Conservation (phyloP, 1,284 basidiomycete species). For the Leccinum idahoense region DNA sequence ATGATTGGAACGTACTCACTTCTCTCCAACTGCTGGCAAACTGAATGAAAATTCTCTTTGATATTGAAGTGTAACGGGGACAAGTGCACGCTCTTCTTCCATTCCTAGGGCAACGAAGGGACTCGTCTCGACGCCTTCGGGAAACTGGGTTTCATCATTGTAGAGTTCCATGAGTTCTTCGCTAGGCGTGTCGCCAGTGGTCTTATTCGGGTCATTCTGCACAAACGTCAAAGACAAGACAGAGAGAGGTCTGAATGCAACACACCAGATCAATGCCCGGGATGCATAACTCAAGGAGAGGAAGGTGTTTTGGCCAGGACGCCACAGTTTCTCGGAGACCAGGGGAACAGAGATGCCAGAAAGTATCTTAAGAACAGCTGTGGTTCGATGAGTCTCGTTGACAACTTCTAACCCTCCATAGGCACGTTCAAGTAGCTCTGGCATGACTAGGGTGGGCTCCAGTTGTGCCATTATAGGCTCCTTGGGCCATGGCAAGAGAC, state of each 20-base stretch:
- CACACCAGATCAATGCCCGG: constrained; percentile 86
- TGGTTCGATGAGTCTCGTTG: constrained; percentile 93
- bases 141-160: constrained; percentile 38
- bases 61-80: constrained; percentile 22
- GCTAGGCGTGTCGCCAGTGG: constrained; percentile 50
- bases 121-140: constrained; percentile 52
- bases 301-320: constrained; percentile 86
- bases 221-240: constrained; percentile 5
- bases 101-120: constrained; percentile 47
- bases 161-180: constrained; percentile 56
- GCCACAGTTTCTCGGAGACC: constrained; percentile 73
- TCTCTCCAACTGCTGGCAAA: too few species aligned
- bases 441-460: constrained; percentile 87
- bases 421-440: constrained; percentile 87
- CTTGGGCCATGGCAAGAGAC: constrained; percentile 65
- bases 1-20: too few species aligned
- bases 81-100: constrained; percentile 70
- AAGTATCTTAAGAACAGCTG: constrained; percentile 87
- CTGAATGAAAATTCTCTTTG: too few species aligned
- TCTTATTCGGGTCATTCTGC: constrained; percentile 92
- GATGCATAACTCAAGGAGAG: constrained; percentile 84
- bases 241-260: constrained; percentile 5
- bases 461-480: constrained; percentile 70
- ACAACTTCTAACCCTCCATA: constrained; percentile 88
- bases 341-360: constrained; percentile 77